Conservation (phyloP, 106 monocot species). For the Dendrobium huoshanense region DNA sequence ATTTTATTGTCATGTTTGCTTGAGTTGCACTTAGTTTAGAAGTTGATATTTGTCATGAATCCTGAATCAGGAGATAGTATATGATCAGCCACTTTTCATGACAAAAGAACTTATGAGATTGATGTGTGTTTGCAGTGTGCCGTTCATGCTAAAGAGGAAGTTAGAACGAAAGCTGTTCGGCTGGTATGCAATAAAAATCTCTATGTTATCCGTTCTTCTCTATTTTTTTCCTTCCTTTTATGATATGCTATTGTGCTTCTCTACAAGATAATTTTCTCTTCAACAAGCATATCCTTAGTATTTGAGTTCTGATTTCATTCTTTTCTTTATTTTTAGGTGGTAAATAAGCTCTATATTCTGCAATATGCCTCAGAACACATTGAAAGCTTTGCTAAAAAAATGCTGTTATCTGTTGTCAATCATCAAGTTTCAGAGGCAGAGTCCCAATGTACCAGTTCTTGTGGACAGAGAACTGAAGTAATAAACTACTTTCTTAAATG, state of each 20-base stretch:
- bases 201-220: neutral
- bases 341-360: constrained; percentile 82
- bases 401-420: constrained; percentile 59
- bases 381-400: constrained; percentile 76
- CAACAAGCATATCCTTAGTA: neutral
- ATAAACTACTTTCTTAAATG: constrained; percentile 9
- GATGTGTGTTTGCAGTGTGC: constrained; percentile 55
- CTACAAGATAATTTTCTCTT: neutral
- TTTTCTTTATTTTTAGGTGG: constrained; percentile 45
- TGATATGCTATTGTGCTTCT: neutral
- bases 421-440: constrained; percentile 41
- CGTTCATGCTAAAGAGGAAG: constrained; percentile 86
- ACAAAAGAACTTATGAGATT: neutral
- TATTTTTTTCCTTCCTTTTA: constrained; percentile 1
- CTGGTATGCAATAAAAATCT: constrained; percentile 44
- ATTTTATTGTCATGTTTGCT: neutral
- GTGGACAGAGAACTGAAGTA: constrained; percentile 52
- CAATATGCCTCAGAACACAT: constrained; percentile 65
- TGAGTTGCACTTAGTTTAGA: neutral
- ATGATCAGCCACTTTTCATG: neutral
- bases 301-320: constrained; percentile 6
- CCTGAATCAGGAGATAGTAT: neutral
- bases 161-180: constrained; percentile 84
- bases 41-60: neutral
- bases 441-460: constrained; percentile 5